Conservation (phyloP, 2,329 filamentous ascomycete genomes). For the Talaromyces verruculosus region DNA sequence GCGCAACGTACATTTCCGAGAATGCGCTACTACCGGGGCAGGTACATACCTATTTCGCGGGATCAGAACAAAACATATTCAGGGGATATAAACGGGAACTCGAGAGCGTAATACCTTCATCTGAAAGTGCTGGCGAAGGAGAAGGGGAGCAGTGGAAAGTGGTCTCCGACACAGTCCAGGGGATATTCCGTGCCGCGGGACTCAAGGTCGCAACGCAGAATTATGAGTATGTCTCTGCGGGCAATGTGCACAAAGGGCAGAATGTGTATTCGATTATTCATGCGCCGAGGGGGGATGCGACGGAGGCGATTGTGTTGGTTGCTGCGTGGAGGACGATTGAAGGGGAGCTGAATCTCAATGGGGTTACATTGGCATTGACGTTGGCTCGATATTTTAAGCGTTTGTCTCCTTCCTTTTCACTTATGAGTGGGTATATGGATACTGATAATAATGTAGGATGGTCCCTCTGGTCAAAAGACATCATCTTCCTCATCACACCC, state of each 20-base stretch:
- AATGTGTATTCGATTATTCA: slow-evolving; percentile 94
- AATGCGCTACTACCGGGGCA: slow-evolving; percentile 94
- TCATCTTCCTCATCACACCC: slow-evolving; percentile 84
- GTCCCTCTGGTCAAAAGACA: slow-evolving; percentile 99
- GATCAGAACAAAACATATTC: slow-evolving; percentile 93
- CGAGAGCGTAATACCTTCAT: slow-evolving; percentile 47
- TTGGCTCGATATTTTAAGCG: slow-evolving; percentile 92
- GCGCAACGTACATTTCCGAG: slow-evolving; percentile 93
- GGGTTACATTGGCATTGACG: slow-evolving; percentile 80
- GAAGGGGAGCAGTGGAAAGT: not conserved
- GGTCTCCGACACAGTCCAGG: slow-evolving; percentile 69
- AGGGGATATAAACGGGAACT: slow-evolving; percentile 86
- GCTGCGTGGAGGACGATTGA: slow-evolving; percentile 84
- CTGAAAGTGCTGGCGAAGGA: not conserved
- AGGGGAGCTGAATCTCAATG: slow-evolving; percentile 76
- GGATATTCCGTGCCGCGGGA: slow-evolving; percentile 73
- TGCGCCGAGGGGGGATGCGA: slow-evolving; percentile 91
- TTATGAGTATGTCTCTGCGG: slow-evolving; percentile 80
- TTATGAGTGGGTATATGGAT: not conserved
- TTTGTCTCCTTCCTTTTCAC: slow-evolving; percentile 36
- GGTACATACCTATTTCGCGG: slow-evolving; percentile 96
- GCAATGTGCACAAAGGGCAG: slow-evolving; percentile 71
- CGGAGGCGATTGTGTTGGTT: slow-evolving; percentile 91
- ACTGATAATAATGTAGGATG: slow-evolving; percentile 59
- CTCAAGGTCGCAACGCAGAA: slow-evolving; percentile 86